Evolutionary conservation across 2,329 filamentous ascomycete species (phyloP).

Genomic region (Sclerotinia subarctica): DNA sequence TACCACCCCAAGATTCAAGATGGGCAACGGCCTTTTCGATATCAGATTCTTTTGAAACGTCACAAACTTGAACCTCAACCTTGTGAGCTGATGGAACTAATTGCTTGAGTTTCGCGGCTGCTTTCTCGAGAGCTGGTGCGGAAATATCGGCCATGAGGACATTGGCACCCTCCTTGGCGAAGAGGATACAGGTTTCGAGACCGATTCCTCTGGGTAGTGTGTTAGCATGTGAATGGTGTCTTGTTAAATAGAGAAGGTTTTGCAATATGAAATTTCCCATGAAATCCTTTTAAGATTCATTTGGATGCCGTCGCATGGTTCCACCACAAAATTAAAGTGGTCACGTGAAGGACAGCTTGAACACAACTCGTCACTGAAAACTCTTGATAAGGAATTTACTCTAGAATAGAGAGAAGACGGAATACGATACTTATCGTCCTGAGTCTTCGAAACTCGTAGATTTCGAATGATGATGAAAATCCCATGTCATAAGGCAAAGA

Average conservation of each 20-base stretch:
- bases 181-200: constrained; percentile 70
- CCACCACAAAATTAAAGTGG: not conserved
- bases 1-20: constrained; percentile 65
- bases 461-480: not conserved
- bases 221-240: not conserved
- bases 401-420: too few species aligned
- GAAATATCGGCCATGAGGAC: constrained; percentile 71
- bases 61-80: constrained; percentile 51
- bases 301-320: not conserved
- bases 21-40: constrained; percentile 59
- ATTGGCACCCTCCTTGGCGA: constrained; percentile 66
- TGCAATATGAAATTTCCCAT: not conserved
- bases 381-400: not conserved
- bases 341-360: constrained; percentile 8
- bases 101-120: constrained; percentile 57
- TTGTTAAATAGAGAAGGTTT: not conserved
- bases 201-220: constrained; percentile 59
- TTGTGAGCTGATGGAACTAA: constrained; percentile 51
- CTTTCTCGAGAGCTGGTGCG: constrained; percentile 59
- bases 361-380: too few species aligned
- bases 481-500: not conserved
- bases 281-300: not conserved
- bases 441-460: too few species aligned
- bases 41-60: constrained; percentile 67
- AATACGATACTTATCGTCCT: not conserved